Evolutionary conservation across 768 basidiomycete genomes (phyloP), one percentile per base, ranked within the genome.

Genomic region (Tulasnella sp.): DNA sequence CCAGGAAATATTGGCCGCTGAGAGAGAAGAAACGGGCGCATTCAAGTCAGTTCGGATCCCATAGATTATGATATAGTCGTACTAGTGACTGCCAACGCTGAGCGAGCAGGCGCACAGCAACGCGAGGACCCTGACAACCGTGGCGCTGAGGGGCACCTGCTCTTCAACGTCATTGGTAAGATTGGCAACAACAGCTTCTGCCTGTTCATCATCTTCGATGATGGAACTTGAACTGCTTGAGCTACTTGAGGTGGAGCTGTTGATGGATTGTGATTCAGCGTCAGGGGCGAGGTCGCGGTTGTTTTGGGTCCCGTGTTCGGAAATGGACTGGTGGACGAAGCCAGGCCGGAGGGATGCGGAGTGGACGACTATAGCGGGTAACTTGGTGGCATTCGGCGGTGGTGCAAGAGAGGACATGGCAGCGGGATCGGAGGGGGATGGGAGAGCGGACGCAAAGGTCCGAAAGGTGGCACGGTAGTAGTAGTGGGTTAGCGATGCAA

Each of bases 71-170:
- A 29, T 14, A 41, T 6, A 50, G 34, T 69, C 78, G 42, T 64
- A 84, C 84, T 84, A 86, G 65, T 87, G 85, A 61, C 82, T 83
- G 32, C 85, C 86, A 34, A 88, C 70, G 63, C 83, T 84, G 62
- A 88, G 67, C 29, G 78, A 80, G 65, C 84, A 86, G 23, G 82
- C 82, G 58, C 83, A 86, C 1, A 83, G 65, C 2, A 87, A 72
- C 12, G 84, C 84, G 19, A 86, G 62, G 1, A 69, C 65, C 48
- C 83, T 29, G 53, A 55, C 53, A 23, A 55, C 37, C 17, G 53
- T 55, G 14, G 36, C 53, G 39, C 53, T 55, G 12, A 37, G 7
- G 12, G 35, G 35, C 15, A 55, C 53, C 35, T 32, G 23, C 25
- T 11, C 37, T 40, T 55, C 53, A 6, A 19, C 25, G 19, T 43